phyloP scores from a whole-genome alignment of 2,329 filamentous ascomycete genomes.

The Colletotrichum incanum region DNA sequence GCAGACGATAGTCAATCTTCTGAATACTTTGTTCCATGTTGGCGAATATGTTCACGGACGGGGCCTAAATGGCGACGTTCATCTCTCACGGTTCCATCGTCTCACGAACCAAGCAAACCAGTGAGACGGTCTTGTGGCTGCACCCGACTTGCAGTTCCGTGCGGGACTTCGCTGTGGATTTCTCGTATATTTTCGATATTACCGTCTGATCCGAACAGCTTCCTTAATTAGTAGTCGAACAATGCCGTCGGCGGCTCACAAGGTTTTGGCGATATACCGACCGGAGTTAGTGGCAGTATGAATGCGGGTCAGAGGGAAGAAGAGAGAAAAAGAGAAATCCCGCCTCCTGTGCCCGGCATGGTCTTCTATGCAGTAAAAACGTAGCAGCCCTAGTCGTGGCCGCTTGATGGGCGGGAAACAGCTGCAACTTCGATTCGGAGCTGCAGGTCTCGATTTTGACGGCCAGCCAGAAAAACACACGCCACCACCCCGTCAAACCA shows the following conservation, averaged over 20 bases:
- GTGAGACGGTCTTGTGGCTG: background rate
- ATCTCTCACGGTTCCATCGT: slow-evolving; percentile 18
- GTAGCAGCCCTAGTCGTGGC: slow-evolving; percentile 9
- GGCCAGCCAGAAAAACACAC: slow-evolving; percentile 34
- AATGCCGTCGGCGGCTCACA: background rate
- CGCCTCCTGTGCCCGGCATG: slow-evolving; percentile 15
- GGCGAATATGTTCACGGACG: background rate
- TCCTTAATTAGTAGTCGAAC: background rate
- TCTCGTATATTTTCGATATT: background rate
- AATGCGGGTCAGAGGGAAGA: background rate
- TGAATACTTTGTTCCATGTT: slow-evolving; percentile 45
- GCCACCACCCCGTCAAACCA: slow-evolving; percentile 36
- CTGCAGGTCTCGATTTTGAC: slow-evolving; percentile 44
- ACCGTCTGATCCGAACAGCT: background rate
- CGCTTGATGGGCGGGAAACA: slow-evolving; percentile 34
- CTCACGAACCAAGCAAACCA: background rate
- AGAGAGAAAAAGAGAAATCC: slow-evolving; percentile 3
- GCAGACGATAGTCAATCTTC: slow-evolving; percentile 55
- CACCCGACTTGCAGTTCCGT: background rate
- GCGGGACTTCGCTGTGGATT: background rate
- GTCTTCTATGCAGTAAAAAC: slow-evolving; percentile 24
- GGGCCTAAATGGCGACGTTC: slow-evolving; percentile 25
- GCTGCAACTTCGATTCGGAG: slow-evolving; percentile 42
- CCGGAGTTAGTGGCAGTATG: background rate
- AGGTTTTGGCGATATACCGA: slow-evolving; percentile 9